Evolutionary conservation across 805 yeast species (phyloP).

Genomic region (Wickerhamiella azyma): DNA sequence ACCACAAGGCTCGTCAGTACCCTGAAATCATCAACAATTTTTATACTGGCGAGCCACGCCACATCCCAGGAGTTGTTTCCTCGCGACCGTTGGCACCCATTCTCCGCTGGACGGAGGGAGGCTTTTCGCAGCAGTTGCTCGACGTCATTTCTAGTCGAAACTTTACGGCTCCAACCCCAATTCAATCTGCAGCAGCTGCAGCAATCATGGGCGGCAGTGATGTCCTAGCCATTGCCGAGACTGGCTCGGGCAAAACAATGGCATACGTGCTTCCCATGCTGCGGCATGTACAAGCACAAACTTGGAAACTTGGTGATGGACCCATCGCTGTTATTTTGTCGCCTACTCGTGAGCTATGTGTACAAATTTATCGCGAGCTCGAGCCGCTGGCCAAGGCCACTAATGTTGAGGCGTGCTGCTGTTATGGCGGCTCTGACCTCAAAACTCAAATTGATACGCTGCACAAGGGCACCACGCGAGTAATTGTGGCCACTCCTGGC

Average conservation of each 20-base stretch:
- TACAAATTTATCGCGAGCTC: slow-evolving; percentile 65
- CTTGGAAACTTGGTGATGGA: slow-evolving; percentile 41
- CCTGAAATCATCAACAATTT: slow-evolving; percentile 15
- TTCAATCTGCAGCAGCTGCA: slow-evolving; percentile 85
- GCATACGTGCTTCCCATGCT: slow-evolving; percentile 76
- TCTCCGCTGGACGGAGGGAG: slow-evolving; percentile 66
- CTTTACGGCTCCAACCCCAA: slow-evolving; percentile 62
- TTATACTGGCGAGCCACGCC: neutral
- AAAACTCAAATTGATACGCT: slow-evolving; percentile 69
- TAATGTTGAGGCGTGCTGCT: slow-evolving; percentile 49
- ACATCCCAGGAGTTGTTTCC: neutral
- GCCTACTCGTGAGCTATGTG: slow-evolving; percentile 86
- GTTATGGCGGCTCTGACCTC: slow-evolving; percentile 83
- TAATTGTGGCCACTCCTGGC: slow-evolving; percentile 91
- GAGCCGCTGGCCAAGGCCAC: slow-evolving; percentile 40
- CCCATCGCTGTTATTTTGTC: slow-evolving; percentile 72
- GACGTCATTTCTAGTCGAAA: slow-evolving; percentile 37
- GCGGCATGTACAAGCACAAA: slow-evolving; percentile 69
- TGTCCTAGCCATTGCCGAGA: slow-evolving; percentile 85
- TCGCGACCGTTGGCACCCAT: slow-evolving; percentile 21
- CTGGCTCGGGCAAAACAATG: slow-evolving; percentile 93
- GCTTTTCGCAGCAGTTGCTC: slow-evolving; percentile 49
- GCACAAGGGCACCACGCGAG: slow-evolving; percentile 54
- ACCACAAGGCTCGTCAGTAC: slow-evolving; percentile 33
- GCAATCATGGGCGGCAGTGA: slow-evolving; percentile 83